These are phyloP conservation scores for Linnemannia schmuckeri DNA, from an alignment of 192 early-diverging fungal species.

Conservation along the genomic window DNA sequence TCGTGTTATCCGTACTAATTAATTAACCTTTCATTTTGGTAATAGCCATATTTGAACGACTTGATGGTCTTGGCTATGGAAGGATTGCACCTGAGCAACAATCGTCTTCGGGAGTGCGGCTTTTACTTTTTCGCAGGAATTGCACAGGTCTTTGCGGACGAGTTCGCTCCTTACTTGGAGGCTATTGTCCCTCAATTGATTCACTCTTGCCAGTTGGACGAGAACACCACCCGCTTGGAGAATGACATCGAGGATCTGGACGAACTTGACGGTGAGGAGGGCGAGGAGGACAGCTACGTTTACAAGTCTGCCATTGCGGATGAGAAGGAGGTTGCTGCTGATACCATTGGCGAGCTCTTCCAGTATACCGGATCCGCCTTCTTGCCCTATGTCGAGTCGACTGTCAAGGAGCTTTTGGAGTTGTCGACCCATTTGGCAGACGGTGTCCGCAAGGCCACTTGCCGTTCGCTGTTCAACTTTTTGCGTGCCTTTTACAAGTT, in stretches of 20 bases:
- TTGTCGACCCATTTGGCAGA: constrained; percentile 86
- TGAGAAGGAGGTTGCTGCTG: constrained; percentile 94
- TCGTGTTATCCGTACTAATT: neutral
- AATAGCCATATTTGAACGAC: constrained; percentile 75
- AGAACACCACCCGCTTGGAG: constrained; percentile 60
- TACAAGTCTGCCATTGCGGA: constrained; percentile 88
- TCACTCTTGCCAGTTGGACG: constrained; percentile 81
- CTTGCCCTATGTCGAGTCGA: constrained; percentile 86
- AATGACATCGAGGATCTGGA: constrained; percentile 43
- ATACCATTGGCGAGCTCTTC: constrained; percentile 91
- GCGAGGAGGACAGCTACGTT: constrained; percentile 69
- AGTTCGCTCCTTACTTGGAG: constrained; percentile 83
- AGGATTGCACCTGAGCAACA: constrained; percentile 79
- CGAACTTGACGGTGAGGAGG: constrained; percentile 63
- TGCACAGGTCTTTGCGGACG: constrained; percentile 83
- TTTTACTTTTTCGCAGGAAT: constrained; percentile 90
- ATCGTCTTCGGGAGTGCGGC: constrained; percentile 84
- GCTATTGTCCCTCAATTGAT: constrained; percentile 87
- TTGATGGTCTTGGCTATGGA: constrained; percentile 84
- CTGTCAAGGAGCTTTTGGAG: constrained; percentile 73
- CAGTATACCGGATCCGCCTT: constrained; percentile 78
- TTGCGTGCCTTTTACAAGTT: constrained; percentile 84
- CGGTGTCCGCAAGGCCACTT: constrained; percentile 84
- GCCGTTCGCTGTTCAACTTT: constrained; percentile 79
- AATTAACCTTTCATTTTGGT: neutral